Percentiles rank a stretch among this genome's conserved stretches.
Evolutionary conservation across 257 asterid species (phyloP).

Genomic region (Solanum tacnaense): DNA sequence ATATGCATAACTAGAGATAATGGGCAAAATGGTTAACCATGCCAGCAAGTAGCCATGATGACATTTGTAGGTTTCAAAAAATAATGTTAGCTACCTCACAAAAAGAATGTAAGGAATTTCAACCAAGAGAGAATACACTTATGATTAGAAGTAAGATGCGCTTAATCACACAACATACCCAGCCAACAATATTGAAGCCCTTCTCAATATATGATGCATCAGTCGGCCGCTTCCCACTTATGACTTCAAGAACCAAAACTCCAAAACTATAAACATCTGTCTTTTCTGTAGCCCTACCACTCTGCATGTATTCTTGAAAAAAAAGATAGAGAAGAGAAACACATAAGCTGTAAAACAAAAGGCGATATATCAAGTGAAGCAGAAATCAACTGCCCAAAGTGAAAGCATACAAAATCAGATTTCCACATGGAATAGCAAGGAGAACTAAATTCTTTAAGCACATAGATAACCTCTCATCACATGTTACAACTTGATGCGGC

Average conservation of each 20-base stretch:
- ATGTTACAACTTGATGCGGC: neutral
- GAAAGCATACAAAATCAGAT: neutral
- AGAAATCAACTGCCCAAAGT: neutral
- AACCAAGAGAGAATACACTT: neutral
- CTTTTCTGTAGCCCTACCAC: conserved; percentile 90
- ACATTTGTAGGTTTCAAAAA: neutral
- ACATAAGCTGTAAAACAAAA: neutral
- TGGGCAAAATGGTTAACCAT: neutral
- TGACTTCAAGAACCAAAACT: conserved; percentile 63
- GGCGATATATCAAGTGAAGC: neutral
- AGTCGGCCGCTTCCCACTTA: conserved; percentile 73
- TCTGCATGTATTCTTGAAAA: conserved; percentile 72
- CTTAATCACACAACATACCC: conserved; percentile 34
- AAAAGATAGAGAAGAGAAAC: neutral
- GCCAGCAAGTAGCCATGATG: neutral
- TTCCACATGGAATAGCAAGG: neutral
- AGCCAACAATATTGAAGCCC: conserved; percentile 81
- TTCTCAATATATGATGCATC: conserved; percentile 78
- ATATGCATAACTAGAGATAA: neutral
- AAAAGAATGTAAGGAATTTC: neutral
- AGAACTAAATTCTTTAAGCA: neutral
- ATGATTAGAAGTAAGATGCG: neutral
- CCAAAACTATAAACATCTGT: conserved; percentile 85
- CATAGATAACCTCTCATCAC: neutral
- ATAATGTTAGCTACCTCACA: neutral